Base-by-base conservation (phyloP, 257 asterid genomes). In the Gentiana macrophylla region DNA sequence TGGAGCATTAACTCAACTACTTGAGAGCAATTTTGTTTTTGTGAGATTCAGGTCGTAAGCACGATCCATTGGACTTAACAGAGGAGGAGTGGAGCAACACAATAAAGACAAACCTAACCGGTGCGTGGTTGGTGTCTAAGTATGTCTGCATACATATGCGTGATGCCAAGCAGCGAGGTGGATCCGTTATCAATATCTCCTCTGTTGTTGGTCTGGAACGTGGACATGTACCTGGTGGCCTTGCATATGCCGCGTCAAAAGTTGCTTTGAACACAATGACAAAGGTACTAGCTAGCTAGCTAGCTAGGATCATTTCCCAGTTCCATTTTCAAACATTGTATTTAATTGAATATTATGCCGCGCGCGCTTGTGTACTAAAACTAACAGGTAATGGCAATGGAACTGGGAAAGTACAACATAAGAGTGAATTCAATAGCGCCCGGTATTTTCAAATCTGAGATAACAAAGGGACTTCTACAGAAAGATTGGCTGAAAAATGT, bases 371-470 rank as follows among this genome's bases (percentile, higher is more conserved):
- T 24, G 24, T 24, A 24, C 24, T 24, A 24, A 24, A 24, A 24
- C 24, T 60, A 45, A 55, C 72, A 89, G 95, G 60, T 71, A n/a
- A 86, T 89, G 97, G 95, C 94, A 1, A 0, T 81, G 69, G 96
- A 84, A 67, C 62, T 84, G 24, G 95, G 94, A 45, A 58, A 3
- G 3, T 51, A 82, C 64, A 75, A 75, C 12, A 88, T 88, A 66
- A 72, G 86, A 61, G 94, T 88, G 66, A 88, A 88, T 69, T 79
- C 88, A 4, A 70, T 88, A 63, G 72, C 95, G 2, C 94, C 91
- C 0, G 95, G 91, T 35, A 64, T 88, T 24, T 84, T 84, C 53
- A 75, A 72, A 47, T 84, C 94, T 1, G 96, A 88, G 76, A 88
- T 82, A 54, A 88, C 95, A 0, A 65, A 80, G 72, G 69, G 55